Evolutionary conservation across 2,329 filamentous ascomycete genomes (phyloP), one percentile per base, ranked within the genome.

Genomic region (Coleophoma crateriformis): DNA sequence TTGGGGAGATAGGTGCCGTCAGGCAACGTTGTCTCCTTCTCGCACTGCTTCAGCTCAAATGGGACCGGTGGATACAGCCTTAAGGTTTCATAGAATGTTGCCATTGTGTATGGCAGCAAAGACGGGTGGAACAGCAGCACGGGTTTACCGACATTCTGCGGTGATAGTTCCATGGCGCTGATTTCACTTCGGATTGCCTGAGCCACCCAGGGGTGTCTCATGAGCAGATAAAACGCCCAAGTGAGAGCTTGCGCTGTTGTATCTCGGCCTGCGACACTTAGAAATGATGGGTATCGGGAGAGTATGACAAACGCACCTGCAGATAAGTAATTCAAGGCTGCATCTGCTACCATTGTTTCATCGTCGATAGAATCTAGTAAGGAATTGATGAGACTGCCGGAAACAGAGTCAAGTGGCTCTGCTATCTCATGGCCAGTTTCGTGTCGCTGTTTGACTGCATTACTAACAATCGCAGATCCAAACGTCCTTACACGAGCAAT

Each of bases 301-400:
- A 38, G 22, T 37, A 33, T 10, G 14, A 12, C 20, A 13, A n/a
- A 40, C 57, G 20, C 54, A 66, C 70, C 78, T 0, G 82, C 82
- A 1, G 81, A 84, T 10, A 85, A 75, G 58, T 83, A 86, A 56
- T 84, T 86, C 12, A 86, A 67, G 0, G 82, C 82, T 3, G 82
- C 77, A 61, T 85, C 82, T 8, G 81, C 79, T 7, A 84, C 81
- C 19, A 79, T 67, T n/a, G 73, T 62, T 27, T 76, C 71, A 49
- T 82, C 72, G 1, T 69, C 69, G 33, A 85, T 75, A 1, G 75
- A 67, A 44, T 82, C 76, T 1, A 85, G 69, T 0, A 86, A 64
- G 1, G 79, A 82, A 47, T 82, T 75, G 49, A 86, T 79, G 34
- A 86, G 64, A 47, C 73, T 81, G 7, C 78, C 79, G 0, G 77